A percentile compares a stretch with the other conserved stretches of the same genome.
These are phyloP conservation scores for Bryum argenteum DNA, from an alignment of 225 moss, liverwort and hornwort species.

Conservation along the genomic window DNA sequence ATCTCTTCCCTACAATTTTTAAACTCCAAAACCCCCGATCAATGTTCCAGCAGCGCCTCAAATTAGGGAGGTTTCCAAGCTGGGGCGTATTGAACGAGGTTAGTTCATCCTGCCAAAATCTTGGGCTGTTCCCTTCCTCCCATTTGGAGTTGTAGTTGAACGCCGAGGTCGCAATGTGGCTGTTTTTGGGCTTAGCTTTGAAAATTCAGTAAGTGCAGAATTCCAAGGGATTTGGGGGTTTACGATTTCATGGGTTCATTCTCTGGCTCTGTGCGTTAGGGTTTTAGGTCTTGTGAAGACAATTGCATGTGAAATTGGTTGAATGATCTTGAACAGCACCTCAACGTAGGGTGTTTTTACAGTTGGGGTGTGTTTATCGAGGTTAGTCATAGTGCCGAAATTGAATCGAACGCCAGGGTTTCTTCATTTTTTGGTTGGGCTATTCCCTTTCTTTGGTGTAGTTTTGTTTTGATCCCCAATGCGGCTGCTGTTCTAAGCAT, in stretches of 20 bases:
- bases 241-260: neutral
- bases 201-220: neutral
- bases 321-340: neutral
- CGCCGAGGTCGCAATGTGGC: conserved; percentile 14
- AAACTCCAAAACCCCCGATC: too few relatives aligned
- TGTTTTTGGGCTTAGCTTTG: neutral
- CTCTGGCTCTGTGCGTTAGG: neutral
- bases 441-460: neutral
- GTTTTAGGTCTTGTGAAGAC: neutral
- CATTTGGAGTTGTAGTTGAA: neutral
- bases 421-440: too few relatives aligned
- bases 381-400: too few relatives aligned
- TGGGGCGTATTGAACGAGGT: too few relatives aligned
- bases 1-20: too few relatives aligned
- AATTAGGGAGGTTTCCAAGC: too few relatives aligned
- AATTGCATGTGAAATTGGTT: neutral
- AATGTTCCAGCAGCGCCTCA: too few relatives aligned
- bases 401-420: too few relatives aligned
- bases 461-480: neutral
- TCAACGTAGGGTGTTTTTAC: neutral
- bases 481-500: neutral
- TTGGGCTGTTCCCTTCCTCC: neutral
- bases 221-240: neutral
- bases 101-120: too few relatives aligned
- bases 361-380: neutral